These are phyloP conservation scores for Fistulinella prunicolor DNA, from an alignment of 768 basidiomycete genomes.

Conservation along the genomic window DNA sequence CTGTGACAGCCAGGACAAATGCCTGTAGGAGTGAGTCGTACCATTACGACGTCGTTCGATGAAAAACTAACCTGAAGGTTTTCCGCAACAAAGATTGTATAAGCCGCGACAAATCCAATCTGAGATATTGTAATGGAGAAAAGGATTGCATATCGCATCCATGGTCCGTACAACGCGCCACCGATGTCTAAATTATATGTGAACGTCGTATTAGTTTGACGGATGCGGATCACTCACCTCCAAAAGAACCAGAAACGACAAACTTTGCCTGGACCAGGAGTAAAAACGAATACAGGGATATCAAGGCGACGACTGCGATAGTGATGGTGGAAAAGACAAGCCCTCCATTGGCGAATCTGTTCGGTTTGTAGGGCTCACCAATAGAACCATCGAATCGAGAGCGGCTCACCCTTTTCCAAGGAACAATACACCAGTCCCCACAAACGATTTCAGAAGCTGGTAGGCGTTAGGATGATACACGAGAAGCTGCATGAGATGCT, in stretches of 20 bases:
- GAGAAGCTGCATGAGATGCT: constrained; percentile 16
- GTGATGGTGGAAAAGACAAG: constrained; percentile 82
- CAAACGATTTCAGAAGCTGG: constrained; percentile 88
- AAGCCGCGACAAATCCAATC: constrained; percentile 84
- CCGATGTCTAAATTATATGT: constrained; percentile 70
- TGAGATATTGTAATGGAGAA: constrained; percentile 86
- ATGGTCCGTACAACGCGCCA: constrained; percentile 84
- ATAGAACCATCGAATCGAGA: background rate
- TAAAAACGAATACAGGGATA: constrained; percentile 92
- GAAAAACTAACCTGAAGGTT: constrained; percentile 57
- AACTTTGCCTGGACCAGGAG: constrained; percentile 86
- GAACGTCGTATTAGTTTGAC: constrained; percentile 2
- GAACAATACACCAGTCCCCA: constrained; percentile 95
- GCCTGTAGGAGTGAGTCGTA: constrained; percentile 45
- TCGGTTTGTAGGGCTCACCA: constrained; percentile 2
- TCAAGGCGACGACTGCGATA: constrained; percentile 75
- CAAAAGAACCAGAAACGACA: constrained; percentile 88
- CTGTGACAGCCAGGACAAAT: constrained; percentile 76
- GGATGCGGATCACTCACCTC: constrained; percentile 51
- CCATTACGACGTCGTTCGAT: background rate
- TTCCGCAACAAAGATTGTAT: constrained; percentile 94
- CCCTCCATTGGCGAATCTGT: constrained; percentile 93
- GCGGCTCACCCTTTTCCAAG: constrained; percentile 79
- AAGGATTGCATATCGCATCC: constrained; percentile 90
- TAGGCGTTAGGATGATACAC: constrained; percentile 2